Conservation (phyloP, 176 grass and related monocot genomes). For the Oryza coarctata region DNA sequence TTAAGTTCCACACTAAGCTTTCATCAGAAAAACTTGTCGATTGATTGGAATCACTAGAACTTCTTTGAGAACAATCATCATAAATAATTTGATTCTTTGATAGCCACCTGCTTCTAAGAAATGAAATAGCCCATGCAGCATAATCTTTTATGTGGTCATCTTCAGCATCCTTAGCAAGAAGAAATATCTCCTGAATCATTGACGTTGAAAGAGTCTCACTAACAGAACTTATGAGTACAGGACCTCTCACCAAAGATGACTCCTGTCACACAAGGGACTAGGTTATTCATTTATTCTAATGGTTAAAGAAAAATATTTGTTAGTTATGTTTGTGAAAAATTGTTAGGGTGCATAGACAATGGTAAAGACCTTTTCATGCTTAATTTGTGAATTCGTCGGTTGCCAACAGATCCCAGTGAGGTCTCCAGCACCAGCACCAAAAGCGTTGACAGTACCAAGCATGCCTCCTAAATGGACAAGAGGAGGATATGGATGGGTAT, state of each 20-base stretch:
- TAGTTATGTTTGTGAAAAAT: neutral
- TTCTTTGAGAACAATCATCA: conserved; percentile 51
- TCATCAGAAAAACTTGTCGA: conserved; percentile 62
- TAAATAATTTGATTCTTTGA: conserved; percentile 44
- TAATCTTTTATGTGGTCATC: conserved; percentile 65
- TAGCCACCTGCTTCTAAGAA: conserved; percentile 75
- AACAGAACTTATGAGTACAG: conserved; percentile 64
- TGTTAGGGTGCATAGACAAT: conserved; percentile 24
- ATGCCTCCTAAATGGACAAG: conserved; percentile 80
- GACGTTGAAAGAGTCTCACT: conserved; percentile 67
- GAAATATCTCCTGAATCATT: conserved; percentile 86
- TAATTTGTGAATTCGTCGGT: conserved; percentile 44
- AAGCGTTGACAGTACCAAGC: conserved; percentile 83
- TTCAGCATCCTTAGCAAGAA: conserved; percentile 76
- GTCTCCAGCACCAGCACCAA: conserved; percentile 75
- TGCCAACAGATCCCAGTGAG: conserved; percentile 47
- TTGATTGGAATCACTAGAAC: conserved; percentile 34
- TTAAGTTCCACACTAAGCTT: conserved; percentile 83
- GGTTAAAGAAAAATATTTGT: conserved; percentile 17
- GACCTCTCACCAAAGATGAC: conserved; percentile 58
- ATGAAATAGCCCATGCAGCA: conserved; percentile 88
- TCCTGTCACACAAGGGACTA: conserved; percentile 56
- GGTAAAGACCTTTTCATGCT: conserved; percentile 51
- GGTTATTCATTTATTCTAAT: conserved; percentile 16
- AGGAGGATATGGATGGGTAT: conserved; percentile 60